phyloP scores from a whole-genome alignment of 768 basidiomycete genomes.

The Mycena alexandri region DNA sequence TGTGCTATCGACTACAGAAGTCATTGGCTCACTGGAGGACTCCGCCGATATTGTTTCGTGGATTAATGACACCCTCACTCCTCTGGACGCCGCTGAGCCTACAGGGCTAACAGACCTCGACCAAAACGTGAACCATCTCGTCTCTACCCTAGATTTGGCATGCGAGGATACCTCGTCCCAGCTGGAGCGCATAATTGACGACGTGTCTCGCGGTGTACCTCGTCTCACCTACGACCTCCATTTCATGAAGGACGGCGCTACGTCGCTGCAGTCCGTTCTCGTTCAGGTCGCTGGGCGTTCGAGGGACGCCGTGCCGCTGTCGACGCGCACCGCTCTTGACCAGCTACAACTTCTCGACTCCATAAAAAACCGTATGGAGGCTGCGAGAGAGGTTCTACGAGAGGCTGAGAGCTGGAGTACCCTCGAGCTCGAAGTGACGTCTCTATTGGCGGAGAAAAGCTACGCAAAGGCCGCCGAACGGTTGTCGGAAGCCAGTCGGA shows the following conservation, averaged over 20 bases:
- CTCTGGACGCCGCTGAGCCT: conserved; percentile 43
- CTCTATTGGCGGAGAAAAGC: conserved; percentile 81
- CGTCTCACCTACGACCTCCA: conserved; percentile 95
- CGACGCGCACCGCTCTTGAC: conserved; percentile 78
- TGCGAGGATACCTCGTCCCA: conserved; percentile 89
- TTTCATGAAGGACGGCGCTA: conserved; percentile 94
- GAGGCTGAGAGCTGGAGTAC: conserved; percentile 99
- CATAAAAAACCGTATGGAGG: conserved; percentile 89
- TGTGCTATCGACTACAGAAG: conserved; percentile 52
- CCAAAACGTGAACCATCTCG: conserved; percentile 78
- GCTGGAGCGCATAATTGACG: conserved; percentile 91
- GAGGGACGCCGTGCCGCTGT: conserved; percentile 62
- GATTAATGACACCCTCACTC: conserved; percentile 73
- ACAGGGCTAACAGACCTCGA: conserved; percentile 72
- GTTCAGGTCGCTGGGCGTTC: conserved; percentile 71
- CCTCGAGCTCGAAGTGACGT: conserved; percentile 91
- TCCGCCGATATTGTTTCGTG: conserved; percentile 75
- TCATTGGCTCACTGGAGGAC: conserved; percentile 68
- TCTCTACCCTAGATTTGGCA: conserved; percentile 86
- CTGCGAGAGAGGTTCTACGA: conserved; percentile 86
- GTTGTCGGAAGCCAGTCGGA: conserved; percentile 88
- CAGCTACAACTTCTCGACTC: conserved; percentile 85
- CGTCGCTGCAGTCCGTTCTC: conserved; percentile 78
- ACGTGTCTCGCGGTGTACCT: conserved; percentile 92
- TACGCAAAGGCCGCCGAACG: conserved; percentile 94